Percentiles rank a stretch among this genome's conserved stretches.
Evolutionary conservation across 768 basidiomycete genomes (phyloP).

Genomic region (Daedalea quercina): DNA sequence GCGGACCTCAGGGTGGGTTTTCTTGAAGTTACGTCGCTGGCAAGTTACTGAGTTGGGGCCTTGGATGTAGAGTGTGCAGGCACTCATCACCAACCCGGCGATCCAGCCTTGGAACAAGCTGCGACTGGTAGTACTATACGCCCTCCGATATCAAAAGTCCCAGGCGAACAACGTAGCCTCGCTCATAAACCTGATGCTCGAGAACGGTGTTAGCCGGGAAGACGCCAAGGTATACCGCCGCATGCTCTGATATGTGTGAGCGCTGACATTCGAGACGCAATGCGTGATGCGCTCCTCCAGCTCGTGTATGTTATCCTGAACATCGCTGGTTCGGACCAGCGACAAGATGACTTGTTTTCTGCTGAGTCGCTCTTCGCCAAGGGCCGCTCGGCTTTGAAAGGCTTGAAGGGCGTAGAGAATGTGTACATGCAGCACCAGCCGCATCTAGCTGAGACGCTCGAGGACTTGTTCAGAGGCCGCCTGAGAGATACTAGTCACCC

Average conservation of each 20-base stretch:
- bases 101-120: constrained; percentile 82
- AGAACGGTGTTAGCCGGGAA: constrained; percentile 70
- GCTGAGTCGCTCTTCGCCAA: constrained; percentile 92
- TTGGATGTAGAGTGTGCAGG: constrained; percentile 66
- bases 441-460: constrained; percentile 87
- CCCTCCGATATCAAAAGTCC: constrained; percentile 90
- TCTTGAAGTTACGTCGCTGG: not conserved
- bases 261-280: too few species aligned
- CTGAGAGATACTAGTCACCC: constrained; percentile 87
- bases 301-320: constrained; percentile 91
- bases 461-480: constrained; percentile 80
- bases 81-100: constrained; percentile 56
- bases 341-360: constrained; percentile 95
- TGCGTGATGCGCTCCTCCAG: constrained; percentile 31
- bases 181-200: constrained; percentile 65
- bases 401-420: constrained; percentile 98
- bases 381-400: constrained; percentile 91
- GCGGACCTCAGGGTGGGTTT: constrained; percentile 79
- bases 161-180: constrained; percentile 77
- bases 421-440: constrained; percentile 98
- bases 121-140: constrained; percentile 85
- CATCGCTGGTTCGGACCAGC: constrained; percentile 89
- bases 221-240: constrained; percentile 57
- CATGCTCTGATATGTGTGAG: too few species aligned
- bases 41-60: not conserved